Conservation (phyloP, 2,329 filamentous ascomycete species). For the Talaromyces sp. region DNA sequence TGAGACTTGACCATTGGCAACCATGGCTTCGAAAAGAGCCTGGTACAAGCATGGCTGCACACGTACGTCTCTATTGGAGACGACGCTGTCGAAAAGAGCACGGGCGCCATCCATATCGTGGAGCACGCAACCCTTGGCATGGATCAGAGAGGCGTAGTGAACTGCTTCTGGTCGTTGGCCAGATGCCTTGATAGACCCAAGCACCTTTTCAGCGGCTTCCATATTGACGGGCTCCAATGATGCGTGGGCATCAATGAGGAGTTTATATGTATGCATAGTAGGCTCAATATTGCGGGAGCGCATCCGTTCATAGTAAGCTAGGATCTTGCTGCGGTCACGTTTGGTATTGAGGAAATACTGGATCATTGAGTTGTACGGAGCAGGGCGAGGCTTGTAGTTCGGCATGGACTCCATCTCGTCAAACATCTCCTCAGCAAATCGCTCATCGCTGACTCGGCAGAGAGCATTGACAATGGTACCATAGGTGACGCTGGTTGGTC, state of each 20-base stretch:
- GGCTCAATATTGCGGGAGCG: constrained; percentile 78
- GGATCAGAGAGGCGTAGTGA: constrained; percentile 92
- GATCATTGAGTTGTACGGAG: constrained; percentile 99
- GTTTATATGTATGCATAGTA: constrained; percentile 95
- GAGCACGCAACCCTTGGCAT: constrained; percentile 89
- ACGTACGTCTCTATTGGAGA: constrained; percentile 63
- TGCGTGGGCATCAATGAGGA: constrained; percentile 91
- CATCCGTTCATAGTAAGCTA: constrained; percentile 95
- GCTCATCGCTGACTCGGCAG: constrained; percentile 94
- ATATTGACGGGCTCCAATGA: constrained; percentile 91
- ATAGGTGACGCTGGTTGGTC: constrained; percentile 95
- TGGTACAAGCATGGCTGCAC: constrained; percentile 88
- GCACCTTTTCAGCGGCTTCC: constrained; percentile 76
- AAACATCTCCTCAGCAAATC: constrained; percentile 95
- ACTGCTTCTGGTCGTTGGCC: constrained; percentile 82
- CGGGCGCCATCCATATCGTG: constrained; percentile 86
- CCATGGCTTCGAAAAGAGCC: constrained; percentile 94
- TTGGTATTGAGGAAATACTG: constrained; percentile 98
- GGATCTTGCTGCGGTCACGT: constrained; percentile 88
- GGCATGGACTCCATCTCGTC: constrained; percentile 99
- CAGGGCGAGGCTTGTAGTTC: constrained; percentile 96
- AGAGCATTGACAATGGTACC: constrained; percentile 97
- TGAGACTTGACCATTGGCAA: constrained; percentile 82
- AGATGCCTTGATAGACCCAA: constrained; percentile 70
- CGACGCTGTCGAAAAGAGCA: constrained; percentile 75